Evolutionary conservation across 2,329 filamentous ascomycete genomes (phyloP).

Genomic region (Aureobasidium sp.): DNA sequence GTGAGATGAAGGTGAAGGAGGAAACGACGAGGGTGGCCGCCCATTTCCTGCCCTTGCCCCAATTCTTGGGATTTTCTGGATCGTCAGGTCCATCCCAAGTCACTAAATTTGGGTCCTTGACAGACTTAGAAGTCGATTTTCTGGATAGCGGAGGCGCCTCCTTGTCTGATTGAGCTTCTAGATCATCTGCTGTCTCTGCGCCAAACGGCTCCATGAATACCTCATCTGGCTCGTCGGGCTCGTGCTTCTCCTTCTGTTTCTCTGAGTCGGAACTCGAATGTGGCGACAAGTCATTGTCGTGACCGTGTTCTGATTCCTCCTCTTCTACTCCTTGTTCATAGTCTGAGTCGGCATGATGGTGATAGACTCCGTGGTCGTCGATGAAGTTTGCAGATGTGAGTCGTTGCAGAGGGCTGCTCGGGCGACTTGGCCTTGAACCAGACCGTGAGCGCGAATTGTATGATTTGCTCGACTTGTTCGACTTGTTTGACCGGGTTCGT

Average conservation of each 20-base stretch:
- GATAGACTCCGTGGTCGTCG: slow-evolving; percentile 29
- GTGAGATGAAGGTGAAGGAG: slow-evolving; percentile 34
- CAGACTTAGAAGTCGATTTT: slow-evolving; percentile 20
- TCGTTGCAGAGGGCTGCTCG: slow-evolving; percentile 20
- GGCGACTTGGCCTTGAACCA: slow-evolving; percentile 19
- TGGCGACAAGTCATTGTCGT: neutral
- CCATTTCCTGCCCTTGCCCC: slow-evolving; percentile 39
- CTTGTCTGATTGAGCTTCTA: slow-evolving; percentile 3
- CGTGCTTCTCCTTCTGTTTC: slow-evolving; percentile 13
- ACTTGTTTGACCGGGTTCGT: neutral
- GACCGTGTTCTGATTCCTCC: neutral
- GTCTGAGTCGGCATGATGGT: slow-evolving; percentile 17
- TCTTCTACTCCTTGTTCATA: slow-evolving; percentile 1
- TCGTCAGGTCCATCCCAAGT: slow-evolving; percentile 42
- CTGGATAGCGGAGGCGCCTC: slow-evolving; percentile 16
- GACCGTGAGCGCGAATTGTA: slow-evolving; percentile 16
- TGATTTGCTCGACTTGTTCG: neutral
- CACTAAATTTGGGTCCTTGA: slow-evolving; percentile 31
- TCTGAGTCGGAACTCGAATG: slow-evolving; percentile 12
- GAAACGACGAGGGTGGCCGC: slow-evolving; percentile 38
- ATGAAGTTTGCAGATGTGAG: slow-evolving; percentile 28
- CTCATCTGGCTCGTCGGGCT: slow-evolving; percentile 13
- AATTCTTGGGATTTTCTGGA: slow-evolving; percentile 42
- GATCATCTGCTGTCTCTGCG: neutral
- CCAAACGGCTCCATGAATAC: slow-evolving; percentile 10